A percentile compares a stretch with the other conserved stretches of the same genome.
Evolutionary conservation across 177 flowering plant genomes (phyloP).

Genomic region (Telopea speciosissima): DNA sequence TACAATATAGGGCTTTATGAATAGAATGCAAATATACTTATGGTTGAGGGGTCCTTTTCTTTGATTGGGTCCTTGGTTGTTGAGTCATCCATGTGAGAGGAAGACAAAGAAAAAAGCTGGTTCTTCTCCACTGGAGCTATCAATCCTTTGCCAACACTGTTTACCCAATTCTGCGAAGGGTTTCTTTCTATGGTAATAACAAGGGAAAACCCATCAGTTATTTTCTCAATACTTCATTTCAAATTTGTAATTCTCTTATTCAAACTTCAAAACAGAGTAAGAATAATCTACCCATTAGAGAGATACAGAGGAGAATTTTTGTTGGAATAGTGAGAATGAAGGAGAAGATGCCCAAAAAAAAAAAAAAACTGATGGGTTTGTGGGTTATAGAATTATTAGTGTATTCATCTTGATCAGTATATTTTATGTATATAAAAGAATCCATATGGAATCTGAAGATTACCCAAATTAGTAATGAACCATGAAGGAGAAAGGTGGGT

Average conservation of each 20-base stretch:
- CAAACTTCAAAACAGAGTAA: background rate
- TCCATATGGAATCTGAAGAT: no score
- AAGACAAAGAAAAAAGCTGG: conserved; percentile 21
- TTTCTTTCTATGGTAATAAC: conserved; percentile 3
- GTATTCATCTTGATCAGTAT: no score
- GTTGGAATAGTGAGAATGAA: no score
- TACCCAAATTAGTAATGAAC: no score
- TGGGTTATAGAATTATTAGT: background rate
- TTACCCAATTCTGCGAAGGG: conserved; percentile 7
- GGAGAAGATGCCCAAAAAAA: background rate
- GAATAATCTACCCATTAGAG: background rate
- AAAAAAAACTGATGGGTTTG: background rate
- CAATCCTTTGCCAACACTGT: conserved; percentile 23
- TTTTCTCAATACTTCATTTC: conserved; percentile 1
- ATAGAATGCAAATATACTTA: background rate
- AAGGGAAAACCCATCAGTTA: background rate
- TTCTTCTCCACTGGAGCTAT: conserved; percentile 17
- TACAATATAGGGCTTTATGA: background rate
- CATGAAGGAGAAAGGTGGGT: background rate
- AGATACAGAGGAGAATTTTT: no score
- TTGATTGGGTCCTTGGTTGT: background rate
- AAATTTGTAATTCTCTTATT: background rate
- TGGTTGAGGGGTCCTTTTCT: background rate
- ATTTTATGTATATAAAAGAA: no score
- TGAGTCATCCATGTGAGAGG: conserved; percentile 21